These are phyloP conservation scores for Dissophora globulifera DNA, from an alignment of 192 early-diverging fungal genomes.

Conservation along the genomic window DNA sequence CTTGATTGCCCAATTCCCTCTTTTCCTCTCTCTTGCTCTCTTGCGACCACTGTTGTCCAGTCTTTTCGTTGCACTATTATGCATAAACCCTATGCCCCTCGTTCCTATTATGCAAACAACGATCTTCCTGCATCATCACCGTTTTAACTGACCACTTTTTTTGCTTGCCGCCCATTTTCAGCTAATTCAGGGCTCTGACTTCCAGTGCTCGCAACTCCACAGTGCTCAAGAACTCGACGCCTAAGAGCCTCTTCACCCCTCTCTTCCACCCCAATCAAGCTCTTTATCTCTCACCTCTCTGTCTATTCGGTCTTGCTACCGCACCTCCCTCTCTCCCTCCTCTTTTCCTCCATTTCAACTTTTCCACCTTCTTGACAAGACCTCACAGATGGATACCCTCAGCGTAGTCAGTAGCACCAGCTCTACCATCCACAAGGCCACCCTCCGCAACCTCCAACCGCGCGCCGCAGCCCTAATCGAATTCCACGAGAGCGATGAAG, in stretches of 20 bases:
- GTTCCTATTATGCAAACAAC: constrained; percentile 2
- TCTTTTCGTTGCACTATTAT: too few species aligned
- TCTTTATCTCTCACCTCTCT: too few species aligned
- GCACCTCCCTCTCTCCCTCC: too few species aligned
- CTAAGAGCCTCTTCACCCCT: not conserved
- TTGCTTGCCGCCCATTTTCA: not conserved
- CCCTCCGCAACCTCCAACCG: constrained; percentile 35
- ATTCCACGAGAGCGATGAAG: constrained; percentile 37
- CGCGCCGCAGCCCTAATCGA: constrained; percentile 24
- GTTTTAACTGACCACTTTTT: not conserved
- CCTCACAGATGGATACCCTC: too few species aligned
- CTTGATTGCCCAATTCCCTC: too few species aligned
- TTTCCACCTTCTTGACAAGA: too few species aligned
- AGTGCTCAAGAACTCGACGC: not conserved
- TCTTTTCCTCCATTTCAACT: too few species aligned
- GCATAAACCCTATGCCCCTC: too few species aligned
- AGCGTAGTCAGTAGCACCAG: not conserved
- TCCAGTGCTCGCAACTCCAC: not conserved
- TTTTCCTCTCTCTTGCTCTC: too few species aligned
- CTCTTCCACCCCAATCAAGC: constrained; percentile 18
- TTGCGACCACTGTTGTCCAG: too few species aligned
- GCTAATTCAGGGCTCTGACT: not conserved
- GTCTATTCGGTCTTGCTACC: too few species aligned
- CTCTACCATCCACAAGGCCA: not conserved
- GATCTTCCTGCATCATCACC: not conserved